Evolutionary conservation across 495 filamentous ascomycete species (phyloP).

Genomic region (Penicillium coffeae): DNA sequence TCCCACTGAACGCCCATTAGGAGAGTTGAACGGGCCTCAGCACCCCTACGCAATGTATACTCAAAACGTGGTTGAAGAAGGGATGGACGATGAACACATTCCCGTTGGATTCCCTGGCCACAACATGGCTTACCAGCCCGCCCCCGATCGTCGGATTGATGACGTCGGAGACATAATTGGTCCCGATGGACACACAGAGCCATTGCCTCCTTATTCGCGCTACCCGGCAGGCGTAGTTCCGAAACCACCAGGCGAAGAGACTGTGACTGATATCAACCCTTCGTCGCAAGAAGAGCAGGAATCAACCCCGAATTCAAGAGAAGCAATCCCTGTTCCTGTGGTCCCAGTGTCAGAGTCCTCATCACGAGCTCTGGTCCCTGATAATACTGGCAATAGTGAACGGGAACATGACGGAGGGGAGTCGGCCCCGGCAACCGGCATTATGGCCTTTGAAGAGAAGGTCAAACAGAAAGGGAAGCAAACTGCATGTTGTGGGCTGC

Average conservation of each 20-base stretch:
- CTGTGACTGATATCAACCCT: conserved; percentile 17
- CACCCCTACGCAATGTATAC: conserved; percentile 85
- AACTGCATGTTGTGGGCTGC: conserved; percentile 59
- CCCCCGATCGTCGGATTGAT: conserved; percentile 74
- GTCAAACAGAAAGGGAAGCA: conserved; percentile 55
- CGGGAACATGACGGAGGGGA: conserved; percentile 5
- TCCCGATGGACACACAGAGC: conserved; percentile 86
- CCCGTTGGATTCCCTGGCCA: conserved; percentile 74
- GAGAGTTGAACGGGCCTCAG: conserved; percentile 65
- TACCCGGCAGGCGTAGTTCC: conserved; percentile 60
- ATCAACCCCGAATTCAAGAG: conserved; percentile 16
- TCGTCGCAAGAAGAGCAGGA: conserved; percentile 24
- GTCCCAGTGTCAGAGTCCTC: conserved; percentile 46
- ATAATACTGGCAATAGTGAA: conserved; percentile 8
- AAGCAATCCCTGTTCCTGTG: neutral
- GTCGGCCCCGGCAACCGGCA: conserved; percentile 22
- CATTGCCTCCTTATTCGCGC: conserved; percentile 82
- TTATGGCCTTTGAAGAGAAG: conserved; percentile 51
- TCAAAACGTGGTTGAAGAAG: conserved; percentile 64
- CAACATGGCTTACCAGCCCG: conserved; percentile 60
- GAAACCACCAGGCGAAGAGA: conserved; percentile 28
- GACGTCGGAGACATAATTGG: conserved; percentile 81
- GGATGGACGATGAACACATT: conserved; percentile 45
- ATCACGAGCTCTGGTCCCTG: conserved; percentile 27
- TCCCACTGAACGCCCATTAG: conserved; percentile 55